These are phyloP conservation scores for Crotalaria pallida DNA, from an alignment of 306 rosid species.

Conservation along the genomic window DNA sequence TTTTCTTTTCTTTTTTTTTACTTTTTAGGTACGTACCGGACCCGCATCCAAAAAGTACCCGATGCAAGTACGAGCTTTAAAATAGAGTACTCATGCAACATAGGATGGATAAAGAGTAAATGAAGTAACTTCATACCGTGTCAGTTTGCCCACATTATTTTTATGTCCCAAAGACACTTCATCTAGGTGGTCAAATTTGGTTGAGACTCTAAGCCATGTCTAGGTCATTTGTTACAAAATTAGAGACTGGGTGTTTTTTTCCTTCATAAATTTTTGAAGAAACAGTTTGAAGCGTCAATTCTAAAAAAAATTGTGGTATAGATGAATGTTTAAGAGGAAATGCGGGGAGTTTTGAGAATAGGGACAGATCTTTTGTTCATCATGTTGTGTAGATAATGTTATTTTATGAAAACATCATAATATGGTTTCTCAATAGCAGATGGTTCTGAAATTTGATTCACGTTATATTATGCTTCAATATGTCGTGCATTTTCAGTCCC, in stretches of 20 bases:
- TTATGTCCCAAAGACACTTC: background rate
- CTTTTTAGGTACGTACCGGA: no score
- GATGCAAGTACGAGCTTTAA: no score
- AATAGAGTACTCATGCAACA: no score
- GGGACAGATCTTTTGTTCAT: background rate
- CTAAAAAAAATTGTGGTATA: background rate
- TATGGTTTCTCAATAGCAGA: background rate
- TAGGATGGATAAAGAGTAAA: background rate
- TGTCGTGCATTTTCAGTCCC: background rate
- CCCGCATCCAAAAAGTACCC: no score
- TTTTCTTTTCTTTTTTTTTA: no score
- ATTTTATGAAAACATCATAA: background rate
- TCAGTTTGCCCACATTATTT: background rate
- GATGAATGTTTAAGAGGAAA: background rate
- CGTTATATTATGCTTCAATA: background rate
- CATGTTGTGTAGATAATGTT: background rate
- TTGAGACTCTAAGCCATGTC: background rate
- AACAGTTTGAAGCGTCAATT: background rate
- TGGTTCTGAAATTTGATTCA: conserved; percentile 4
- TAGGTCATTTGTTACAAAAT: background rate
- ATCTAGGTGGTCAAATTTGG: background rate
- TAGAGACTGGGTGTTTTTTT: background rate
- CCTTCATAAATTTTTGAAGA: background rate
- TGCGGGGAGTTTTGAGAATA: background rate
- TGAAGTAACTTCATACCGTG: background rate